These are phyloP conservation scores for Lolium multiflorum DNA, from an alignment of 176 grass and related monocot genomes.

Conservation along the genomic window DNA sequence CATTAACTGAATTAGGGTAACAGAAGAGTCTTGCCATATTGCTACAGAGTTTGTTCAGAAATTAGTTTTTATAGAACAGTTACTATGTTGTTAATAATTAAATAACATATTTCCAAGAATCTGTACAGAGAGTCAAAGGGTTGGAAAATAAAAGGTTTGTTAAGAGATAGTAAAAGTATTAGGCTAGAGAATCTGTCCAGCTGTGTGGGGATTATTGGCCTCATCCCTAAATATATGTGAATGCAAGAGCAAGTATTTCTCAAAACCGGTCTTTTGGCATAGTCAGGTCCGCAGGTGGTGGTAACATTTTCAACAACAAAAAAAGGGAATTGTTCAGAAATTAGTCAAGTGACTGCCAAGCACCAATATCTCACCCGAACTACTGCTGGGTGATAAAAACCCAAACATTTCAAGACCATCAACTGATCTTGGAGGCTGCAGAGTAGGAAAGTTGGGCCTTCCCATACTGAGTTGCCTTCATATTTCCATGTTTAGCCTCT, in stretches of 20 bases:
- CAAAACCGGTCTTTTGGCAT: neutral
- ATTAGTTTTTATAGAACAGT: neutral
- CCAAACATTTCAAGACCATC: slow-evolving; percentile 94
- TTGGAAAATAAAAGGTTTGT: neutral
- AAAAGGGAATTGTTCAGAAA: neutral
- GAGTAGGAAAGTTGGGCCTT: slow-evolving; percentile 61
- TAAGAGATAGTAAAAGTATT: neutral
- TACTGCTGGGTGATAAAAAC: slow-evolving; percentile 64
- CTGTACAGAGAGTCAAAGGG: neutral
- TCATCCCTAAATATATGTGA: slow-evolving; percentile 23
- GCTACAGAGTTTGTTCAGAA: neutral
- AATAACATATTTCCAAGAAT: neutral
- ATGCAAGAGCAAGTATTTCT: neutral
- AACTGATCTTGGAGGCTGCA: slow-evolving; percentile 84
- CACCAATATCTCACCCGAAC: slow-evolving; percentile 59
- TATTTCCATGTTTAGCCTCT: slow-evolving; percentile 90
- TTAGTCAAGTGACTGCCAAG: slow-evolving; percentile 28
- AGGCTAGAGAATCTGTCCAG: neutral
- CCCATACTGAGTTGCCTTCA: slow-evolving; percentile 66
- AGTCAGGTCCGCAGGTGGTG: neutral
- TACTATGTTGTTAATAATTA: neutral
- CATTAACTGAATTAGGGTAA: neutral
- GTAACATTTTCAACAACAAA: slow-evolving; percentile 9
- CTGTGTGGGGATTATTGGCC: neutral
- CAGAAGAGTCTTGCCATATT: slow-evolving; percentile 20